These are phyloP conservation scores for Fraxinus angustifolia DNA, from an alignment of 305 asterid species.

Conservation along the genomic window DNA sequence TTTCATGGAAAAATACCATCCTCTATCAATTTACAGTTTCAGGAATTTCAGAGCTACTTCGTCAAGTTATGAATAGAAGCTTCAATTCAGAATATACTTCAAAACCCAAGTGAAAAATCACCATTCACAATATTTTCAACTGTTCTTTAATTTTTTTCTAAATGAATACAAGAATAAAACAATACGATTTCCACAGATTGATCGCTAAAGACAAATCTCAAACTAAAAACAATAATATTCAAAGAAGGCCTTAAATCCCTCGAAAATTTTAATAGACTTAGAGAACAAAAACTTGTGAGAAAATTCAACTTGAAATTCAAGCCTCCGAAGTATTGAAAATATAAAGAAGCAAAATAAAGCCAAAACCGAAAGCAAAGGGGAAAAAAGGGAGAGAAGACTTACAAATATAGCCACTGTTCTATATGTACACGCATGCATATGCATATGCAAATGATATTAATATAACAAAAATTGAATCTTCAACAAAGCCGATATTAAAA, in stretches of 20 bases:
- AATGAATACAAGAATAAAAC: not conserved
- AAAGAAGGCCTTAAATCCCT: slow-evolving; percentile 35
- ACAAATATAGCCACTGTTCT: slow-evolving; percentile 43
- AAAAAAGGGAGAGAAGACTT: slow-evolving; percentile 21
- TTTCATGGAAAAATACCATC: not conserved
- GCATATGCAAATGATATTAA: not conserved
- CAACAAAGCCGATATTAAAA: not conserved
- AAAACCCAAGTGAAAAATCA: not conserved
- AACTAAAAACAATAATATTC: slow-evolving; percentile 35
- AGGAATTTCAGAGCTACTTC: not conserved
- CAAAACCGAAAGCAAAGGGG: not conserved
- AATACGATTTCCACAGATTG: not conserved
- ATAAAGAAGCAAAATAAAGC: not conserved
- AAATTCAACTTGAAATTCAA: not conserved
- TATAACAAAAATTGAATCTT: not conserved
- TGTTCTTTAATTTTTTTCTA: not conserved
- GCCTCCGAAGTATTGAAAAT: not conserved
- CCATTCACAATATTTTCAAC: not conserved
- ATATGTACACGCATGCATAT: slow-evolving; percentile 17
- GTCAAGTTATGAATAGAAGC: not conserved
- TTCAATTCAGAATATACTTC: not conserved
- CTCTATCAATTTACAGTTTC: not conserved
- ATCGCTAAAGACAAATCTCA: slow-evolving; percentile 4
- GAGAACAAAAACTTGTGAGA: not conserved
- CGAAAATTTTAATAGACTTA: slow-evolving; percentile 10